Base-by-base conservation (phyloP, 495 filamentous ascomycete species). In the Penicillium herquei region DNA sequence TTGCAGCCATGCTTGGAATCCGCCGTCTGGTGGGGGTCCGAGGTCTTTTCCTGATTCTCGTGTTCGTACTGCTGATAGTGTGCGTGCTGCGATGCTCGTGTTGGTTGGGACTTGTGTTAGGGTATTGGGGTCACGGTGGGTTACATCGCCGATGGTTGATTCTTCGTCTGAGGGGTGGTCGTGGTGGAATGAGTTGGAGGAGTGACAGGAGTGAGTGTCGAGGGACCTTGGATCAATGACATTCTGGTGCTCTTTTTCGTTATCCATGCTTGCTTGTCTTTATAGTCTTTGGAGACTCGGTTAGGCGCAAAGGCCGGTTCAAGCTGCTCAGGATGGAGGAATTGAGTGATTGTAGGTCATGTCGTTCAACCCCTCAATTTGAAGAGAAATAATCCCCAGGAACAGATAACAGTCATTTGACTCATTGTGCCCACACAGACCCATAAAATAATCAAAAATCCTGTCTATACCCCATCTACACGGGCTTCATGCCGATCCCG, bases 1-100 rank as follows among this genome's bases (percentile, higher is more conserved):
- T 67, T 89, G 86, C 2, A 74, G 78, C 87, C 87, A 91, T 7
- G 87, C 87, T 43, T 70, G 63, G 21, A 81, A 59, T 5, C 87
- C 87, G 14, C 86, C 84, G 60, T 77, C 73, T 10, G 73, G 73
- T 7, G 73, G 69, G 6, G 69, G 74, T 0, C 81, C 83, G 5
- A 84, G 74, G 42, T 84, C 81, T 41, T 67, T 75, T 30, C 72
- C 75, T 8, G 77, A 77, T 52, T 75, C 76, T 39, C 72, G 71
- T 0, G 79, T 81, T 18, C 76, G 74, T 9, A 78, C 73, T 3
- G 62, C 64, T 4, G 72, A 72, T 14, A 78, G 57, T 2, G 72
- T 74, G 34, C 66, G 63, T 1, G 64, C 54, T 7, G 68, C 46
- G 14, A 65, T 58, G 41, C 70, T 75, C 26, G 58, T 51, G 41